Evolutionary conservation across 2,329 filamentous ascomycete genomes (phyloP).

Genomic region (Malbranchea cinnamomea): DNA sequence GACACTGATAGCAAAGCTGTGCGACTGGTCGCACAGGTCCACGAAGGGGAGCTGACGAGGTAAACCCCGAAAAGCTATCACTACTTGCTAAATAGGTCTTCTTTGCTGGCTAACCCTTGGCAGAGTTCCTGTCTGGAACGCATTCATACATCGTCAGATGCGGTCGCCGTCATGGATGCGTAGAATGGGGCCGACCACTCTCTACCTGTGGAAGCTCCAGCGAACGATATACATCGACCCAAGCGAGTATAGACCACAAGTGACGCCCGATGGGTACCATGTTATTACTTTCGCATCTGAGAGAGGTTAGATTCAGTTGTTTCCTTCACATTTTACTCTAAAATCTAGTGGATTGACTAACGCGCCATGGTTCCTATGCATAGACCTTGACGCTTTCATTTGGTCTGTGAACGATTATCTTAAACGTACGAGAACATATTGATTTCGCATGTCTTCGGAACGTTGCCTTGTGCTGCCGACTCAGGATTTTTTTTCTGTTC

Average conservation of each 20-base stretch:
- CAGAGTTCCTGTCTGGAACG: conserved; percentile 46
- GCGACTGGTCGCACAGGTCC: conserved; percentile 41
- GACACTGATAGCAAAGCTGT: conserved; percentile 38
- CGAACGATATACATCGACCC: conserved; percentile 37
- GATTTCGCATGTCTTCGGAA: no score
- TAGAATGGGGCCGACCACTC: conserved; percentile 24
- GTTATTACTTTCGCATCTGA: conserved; percentile 23
- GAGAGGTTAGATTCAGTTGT: conserved; percentile 16
- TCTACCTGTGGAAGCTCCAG: conserved; percentile 36
- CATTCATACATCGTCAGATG: conserved; percentile 37
- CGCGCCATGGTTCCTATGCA: no score
- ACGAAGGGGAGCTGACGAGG: conserved; percentile 37
- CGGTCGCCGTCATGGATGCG: conserved; percentile 34
- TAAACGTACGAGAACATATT: no score
- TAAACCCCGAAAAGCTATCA: no score
- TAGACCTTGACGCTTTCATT: no score
- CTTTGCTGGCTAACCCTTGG: neutral
- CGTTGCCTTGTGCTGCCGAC: no score
- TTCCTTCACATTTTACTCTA: conserved; percentile 3
- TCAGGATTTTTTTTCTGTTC: no score
- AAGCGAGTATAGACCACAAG: conserved; percentile 32
- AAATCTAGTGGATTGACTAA: no score
- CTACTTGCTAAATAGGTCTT: no score
- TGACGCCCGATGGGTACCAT: conserved; percentile 22
- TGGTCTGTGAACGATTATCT: no score